Percentiles rank a stretch among this genome's conserved stretches.
Conservation (phyloP, 2,329 filamentous ascomycete genomes). For the Xylariaceae sp. region DNA sequence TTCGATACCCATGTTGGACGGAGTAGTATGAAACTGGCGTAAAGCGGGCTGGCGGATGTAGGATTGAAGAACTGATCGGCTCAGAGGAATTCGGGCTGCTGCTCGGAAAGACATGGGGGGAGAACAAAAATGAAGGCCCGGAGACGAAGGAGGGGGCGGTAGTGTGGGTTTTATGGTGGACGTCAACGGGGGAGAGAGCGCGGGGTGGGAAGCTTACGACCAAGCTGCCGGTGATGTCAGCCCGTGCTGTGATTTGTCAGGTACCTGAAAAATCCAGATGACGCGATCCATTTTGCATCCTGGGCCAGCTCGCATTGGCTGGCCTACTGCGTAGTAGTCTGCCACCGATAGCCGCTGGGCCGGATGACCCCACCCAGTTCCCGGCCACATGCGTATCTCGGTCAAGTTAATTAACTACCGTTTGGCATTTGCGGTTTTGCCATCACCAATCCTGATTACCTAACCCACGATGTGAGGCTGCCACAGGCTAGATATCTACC, state of each 20-base stretch:
- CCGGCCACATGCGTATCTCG: slow-evolving; percentile 1
- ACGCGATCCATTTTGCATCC: slow-evolving; percentile 18
- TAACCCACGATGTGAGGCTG: no score
- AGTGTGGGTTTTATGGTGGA: slow-evolving; percentile 1
- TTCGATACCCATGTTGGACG: slow-evolving; percentile 41
- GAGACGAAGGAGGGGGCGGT: slow-evolving; percentile 16
- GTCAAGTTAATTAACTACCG: background rate
- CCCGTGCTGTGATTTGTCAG: slow-evolving; percentile 22
- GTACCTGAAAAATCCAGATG: slow-evolving; percentile 8
- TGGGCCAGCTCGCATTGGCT: slow-evolving; percentile 12
- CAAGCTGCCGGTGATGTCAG: slow-evolving; percentile 11
- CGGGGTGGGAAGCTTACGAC: background rate
- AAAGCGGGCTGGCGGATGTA: slow-evolving; percentile 18
- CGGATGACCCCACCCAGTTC: background rate
- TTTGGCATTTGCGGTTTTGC: no score
- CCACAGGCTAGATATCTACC: no score
- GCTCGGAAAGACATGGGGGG: slow-evolving; percentile 23
- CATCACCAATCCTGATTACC: no score
- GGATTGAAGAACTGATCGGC: slow-evolving; percentile 20
- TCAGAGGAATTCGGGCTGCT: slow-evolving; percentile 19
- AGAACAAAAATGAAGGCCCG: background rate
- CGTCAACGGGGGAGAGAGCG: background rate
- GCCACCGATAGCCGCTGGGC: slow-evolving; percentile 15
- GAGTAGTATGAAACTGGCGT: slow-evolving; percentile 35
- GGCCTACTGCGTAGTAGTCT: background rate